A percentile compares a stretch with the other conserved stretches of the same genome.
These are phyloP conservation scores for Eremochloa ophiuroides DNA, from an alignment of 176 grass and related monocot species.

Conservation along the genomic window DNA sequence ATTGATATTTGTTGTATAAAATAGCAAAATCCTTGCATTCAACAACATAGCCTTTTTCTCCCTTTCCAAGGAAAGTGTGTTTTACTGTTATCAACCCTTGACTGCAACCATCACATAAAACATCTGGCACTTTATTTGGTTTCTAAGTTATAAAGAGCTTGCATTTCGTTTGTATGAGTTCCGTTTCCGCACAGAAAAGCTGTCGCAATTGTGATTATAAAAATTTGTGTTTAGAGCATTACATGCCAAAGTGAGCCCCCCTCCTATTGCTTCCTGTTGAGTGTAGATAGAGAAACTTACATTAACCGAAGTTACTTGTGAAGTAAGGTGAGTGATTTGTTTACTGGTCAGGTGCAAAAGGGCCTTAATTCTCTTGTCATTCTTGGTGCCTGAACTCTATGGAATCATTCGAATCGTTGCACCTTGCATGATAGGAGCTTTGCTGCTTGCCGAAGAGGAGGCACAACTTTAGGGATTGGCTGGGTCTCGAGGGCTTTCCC, in stretches of 20 bases:
- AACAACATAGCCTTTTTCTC: not conserved
- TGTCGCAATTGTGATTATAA: not conserved
- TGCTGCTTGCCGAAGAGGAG: not conserved
- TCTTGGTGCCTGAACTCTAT: not conserved
- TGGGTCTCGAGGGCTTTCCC: not conserved
- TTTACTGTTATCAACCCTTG: not conserved
- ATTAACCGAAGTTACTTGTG: not conserved
- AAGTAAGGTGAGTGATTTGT: not conserved
- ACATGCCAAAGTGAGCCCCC: not conserved
- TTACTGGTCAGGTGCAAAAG: not conserved
- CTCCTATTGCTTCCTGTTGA: not conserved
- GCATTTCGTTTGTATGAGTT: not conserved
- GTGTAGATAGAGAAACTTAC: not conserved
- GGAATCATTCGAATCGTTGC: not conserved
- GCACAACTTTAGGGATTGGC: not conserved
- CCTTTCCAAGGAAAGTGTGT: conserved; percentile 6
- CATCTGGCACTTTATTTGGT: not conserved
- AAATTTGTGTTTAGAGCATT: not conserved
- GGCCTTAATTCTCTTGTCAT: not conserved
- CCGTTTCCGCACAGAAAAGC: not conserved
- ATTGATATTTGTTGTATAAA: not conserved
- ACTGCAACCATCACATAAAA: not conserved
- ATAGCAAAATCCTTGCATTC: not conserved
- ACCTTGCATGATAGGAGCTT: not conserved
- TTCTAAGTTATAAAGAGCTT: not conserved